Evolutionary conservation across 2,329 filamentous ascomycete species (phyloP).

Genomic region (Leptodontidium sp.): DNA sequence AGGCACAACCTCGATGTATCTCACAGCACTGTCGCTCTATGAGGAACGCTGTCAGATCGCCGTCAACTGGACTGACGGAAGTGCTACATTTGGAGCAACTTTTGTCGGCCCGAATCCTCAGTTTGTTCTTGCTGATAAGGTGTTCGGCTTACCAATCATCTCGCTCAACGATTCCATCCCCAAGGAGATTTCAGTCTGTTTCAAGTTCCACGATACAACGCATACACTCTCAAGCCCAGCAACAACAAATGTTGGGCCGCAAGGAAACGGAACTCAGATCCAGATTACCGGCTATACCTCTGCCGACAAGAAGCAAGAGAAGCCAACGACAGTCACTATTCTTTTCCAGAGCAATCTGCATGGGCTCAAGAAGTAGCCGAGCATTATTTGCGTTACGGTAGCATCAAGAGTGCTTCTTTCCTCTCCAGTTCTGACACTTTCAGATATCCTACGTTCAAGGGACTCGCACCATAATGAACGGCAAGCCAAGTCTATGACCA

Average conservation of each 20-base stretch:
- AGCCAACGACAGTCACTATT: slow-evolving; percentile 26
- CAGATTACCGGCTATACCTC: slow-evolving; percentile 24
- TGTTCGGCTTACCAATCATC: slow-evolving; percentile 25
- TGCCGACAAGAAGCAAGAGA: slow-evolving; percentile 19
- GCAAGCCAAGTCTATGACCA: background rate
- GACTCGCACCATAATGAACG: background rate
- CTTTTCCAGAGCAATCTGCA: slow-evolving; percentile 18
- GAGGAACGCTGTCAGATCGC: slow-evolving; percentile 12
- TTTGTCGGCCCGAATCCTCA: slow-evolving; percentile 22
- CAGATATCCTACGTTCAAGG: background rate
- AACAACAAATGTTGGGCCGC: slow-evolving; percentile 19
- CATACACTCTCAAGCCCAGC: slow-evolving; percentile 9
- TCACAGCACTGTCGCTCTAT: slow-evolving; percentile 27
- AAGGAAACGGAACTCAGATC: slow-evolving; percentile 20
- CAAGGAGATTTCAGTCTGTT: slow-evolving; percentile 20
- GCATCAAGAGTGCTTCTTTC: background rate
- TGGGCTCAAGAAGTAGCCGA: slow-evolving; percentile 7
- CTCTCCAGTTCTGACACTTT: background rate
- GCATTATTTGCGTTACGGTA: background rate
- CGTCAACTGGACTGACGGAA: slow-evolving; percentile 24
- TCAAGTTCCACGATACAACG: slow-evolving; percentile 22
- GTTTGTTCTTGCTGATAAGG: slow-evolving; percentile 24
- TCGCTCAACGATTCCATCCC: slow-evolving; percentile 16
- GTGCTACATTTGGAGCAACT: slow-evolving; percentile 25
- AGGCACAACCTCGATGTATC: slow-evolving; percentile 20